Evolutionary conservation across 1,284 basidiomycete species (phyloP), one percentile per base, ranked within the genome.

Genomic region (Leccinum colubrinum): DNA sequence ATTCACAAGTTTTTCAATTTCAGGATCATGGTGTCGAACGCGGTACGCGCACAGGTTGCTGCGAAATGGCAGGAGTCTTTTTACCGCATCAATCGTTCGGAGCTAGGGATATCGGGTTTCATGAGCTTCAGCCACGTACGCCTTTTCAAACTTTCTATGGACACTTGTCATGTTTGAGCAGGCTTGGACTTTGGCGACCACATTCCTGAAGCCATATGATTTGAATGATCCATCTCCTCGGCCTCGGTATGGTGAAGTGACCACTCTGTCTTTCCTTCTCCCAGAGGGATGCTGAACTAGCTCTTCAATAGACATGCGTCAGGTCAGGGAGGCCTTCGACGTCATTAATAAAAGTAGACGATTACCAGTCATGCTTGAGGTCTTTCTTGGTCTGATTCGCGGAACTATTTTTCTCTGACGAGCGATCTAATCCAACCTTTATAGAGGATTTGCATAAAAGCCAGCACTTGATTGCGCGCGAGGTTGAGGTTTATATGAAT

Each of bases 41-140:
- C 85, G 33, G 74, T 88, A 17, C 80, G 80, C 43, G 79, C 81
- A 2, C 86, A 89, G 66, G 85, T 89, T 4, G 81, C 82, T n/a
- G 77, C 82, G 4, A 88, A 89, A 76, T 91, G 89, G 89, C 85
- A 89, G 65, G 82, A 86, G 33, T 79, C 86, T 0, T 90, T 91
- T 70, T 74, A 78, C 17, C 81, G 86, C 20, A 77, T 91, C 56
- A 91, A 91, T 68, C 80, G 82, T 25, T 76, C 77, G 9, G 78
- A 86, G 54, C 82, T 82, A 52, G 88, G 88, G 6, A 88, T 90
- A 61, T 75, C 83, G 9, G 89, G 90, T 9, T 78, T 91, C 8
- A 76, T 90, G 69, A 73, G 76, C 3, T 89, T 88, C 72, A 88
- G 86, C 65, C 79, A 87, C 74, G 88, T 87, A 68, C 55, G 77